phyloP scores from a whole-genome alignment of 78 protist genomes.

The Isochrysis galbana region DNA sequence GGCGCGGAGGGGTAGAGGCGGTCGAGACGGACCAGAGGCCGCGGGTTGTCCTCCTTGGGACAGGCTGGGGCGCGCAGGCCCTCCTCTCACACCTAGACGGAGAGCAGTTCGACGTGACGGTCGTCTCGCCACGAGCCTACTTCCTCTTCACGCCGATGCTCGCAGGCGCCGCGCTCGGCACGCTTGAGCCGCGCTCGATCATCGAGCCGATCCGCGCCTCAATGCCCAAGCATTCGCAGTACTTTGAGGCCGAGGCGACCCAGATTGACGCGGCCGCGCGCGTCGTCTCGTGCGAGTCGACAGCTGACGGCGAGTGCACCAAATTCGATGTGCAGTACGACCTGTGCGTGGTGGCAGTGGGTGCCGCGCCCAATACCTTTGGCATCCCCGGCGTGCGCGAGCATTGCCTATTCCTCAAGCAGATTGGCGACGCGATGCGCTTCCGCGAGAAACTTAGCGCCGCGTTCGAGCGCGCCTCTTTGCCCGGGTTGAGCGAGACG shows the following conservation, averaged over 20 bases:
- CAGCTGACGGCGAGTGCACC: neutral
- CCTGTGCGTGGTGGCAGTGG: neutral
- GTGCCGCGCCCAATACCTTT: neutral
- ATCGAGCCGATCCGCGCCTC: neutral
- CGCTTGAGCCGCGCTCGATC: neutral
- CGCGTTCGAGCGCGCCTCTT: neutral
- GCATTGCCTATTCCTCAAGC: neutral
- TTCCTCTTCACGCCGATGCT: constrained; percentile 18
- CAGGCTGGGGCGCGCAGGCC: neutral
- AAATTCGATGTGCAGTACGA: neutral
- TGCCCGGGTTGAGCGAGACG: neutral
- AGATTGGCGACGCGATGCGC: neutral
- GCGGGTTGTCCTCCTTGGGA: neutral
- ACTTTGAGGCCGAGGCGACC: neutral
- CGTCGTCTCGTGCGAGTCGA: neutral
- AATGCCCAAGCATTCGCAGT: neutral
- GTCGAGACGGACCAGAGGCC: neutral
- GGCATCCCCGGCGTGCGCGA: neutral
- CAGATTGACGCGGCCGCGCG: neutral
- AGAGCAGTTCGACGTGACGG: neutral
- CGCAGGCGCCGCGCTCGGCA: neutral
- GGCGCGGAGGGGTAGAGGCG: neutral
- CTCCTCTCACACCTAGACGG: neutral
- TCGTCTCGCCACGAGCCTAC: neutral
- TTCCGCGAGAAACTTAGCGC: neutral